Evolutionary conservation across 1,284 basidiomycete genomes (phyloP).

Genomic region (Amylostereum chailletii): DNA sequence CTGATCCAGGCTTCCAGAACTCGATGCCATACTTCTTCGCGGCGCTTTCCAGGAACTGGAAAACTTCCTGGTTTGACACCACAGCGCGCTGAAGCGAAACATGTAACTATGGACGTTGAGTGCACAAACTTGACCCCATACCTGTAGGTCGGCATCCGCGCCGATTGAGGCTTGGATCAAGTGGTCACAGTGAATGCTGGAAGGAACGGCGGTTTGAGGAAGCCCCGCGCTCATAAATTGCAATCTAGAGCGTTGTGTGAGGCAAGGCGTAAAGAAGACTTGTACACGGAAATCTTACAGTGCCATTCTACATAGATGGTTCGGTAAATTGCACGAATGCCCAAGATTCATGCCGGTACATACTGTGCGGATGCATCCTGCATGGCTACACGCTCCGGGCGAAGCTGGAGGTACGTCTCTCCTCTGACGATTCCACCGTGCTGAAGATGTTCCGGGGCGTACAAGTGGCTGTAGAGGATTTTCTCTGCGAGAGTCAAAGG

Average conservation of each 20-base stretch:
- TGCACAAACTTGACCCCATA: slow-evolving; percentile 20
- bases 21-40: slow-evolving; percentile 91
- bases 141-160: slow-evolving; percentile 77
- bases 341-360: slow-evolving; percentile 18
- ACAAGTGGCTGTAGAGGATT: slow-evolving; percentile 92
- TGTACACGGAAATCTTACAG: slow-evolving; percentile 36
- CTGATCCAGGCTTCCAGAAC: slow-evolving; percentile 94
- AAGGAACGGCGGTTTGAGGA: slow-evolving; percentile 75
- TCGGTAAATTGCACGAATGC: neutral
- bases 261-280: too few species aligned
- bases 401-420: slow-evolving; percentile 85
- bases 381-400: slow-evolving; percentile 94
- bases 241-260: slow-evolving; percentile 38
- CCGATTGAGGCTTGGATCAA: slow-evolving; percentile 87
- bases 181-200: slow-evolving; percentile 95
- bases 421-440: slow-evolving; percentile 71
- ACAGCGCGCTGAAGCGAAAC: slow-evolving; percentile 60
- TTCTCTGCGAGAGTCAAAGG: slow-evolving; percentile 94
- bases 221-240: slow-evolving; percentile 99
- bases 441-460: slow-evolving; percentile 70
- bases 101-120: slow-evolving; percentile 3
- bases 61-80: slow-evolving; percentile 90
- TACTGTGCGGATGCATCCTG: slow-evolving; percentile 98
- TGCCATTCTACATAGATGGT: slow-evolving; percentile 51
- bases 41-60: slow-evolving; percentile 95